Evolutionary conservation across 331 rosid species (phyloP), one percentile per base, ranked within the genome.

Genomic region (Malus hybrid): DNA sequence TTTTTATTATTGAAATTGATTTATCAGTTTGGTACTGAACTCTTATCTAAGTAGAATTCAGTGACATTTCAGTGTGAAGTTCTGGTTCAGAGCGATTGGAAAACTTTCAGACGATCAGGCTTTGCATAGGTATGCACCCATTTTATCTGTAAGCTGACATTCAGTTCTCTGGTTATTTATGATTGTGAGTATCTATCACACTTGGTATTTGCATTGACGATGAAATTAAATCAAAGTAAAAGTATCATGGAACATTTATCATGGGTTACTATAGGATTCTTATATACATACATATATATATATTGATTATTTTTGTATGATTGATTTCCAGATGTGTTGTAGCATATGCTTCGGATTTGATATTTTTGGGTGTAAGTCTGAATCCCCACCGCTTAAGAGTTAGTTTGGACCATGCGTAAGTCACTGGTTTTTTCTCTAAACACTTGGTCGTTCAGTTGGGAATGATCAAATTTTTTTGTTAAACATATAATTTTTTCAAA

Each of bases 331-430:
- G 98, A 82, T 91, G 96, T 60, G 98, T 94, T 68, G 96, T 87
- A 53, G 98, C 98, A 78, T 94, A 74, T 86, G 75, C 96, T 78
- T 94, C 98, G 52, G 98, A 94, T 85, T 84, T 91, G 70, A 50
- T 91, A 77, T 94, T 94, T 85, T 85, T 90, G 81, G 83, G 80
- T 79, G 87, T 91, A 68, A 84, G 94, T 70, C 58, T 94, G 89
- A 91, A 94, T 88, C 98, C 98, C 70, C 98, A 94, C 80, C 90
- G 98, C 11, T 90, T 78, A 91, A 80, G 89, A 46, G 84, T 88
- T 73, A 94, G 98, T 85, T 88, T 94, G 73, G 98, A 94, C 70
- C 98, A 94, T 71, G 72, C 96, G 98, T 94, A 87, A 90, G 98
- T 89, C 76, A 32, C 26, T 6, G 66, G 3, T 39, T 15, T 15